Evolutionary conservation across 2,329 filamentous ascomycete genomes (phyloP).

Genomic region (Fusarium sp.): DNA sequence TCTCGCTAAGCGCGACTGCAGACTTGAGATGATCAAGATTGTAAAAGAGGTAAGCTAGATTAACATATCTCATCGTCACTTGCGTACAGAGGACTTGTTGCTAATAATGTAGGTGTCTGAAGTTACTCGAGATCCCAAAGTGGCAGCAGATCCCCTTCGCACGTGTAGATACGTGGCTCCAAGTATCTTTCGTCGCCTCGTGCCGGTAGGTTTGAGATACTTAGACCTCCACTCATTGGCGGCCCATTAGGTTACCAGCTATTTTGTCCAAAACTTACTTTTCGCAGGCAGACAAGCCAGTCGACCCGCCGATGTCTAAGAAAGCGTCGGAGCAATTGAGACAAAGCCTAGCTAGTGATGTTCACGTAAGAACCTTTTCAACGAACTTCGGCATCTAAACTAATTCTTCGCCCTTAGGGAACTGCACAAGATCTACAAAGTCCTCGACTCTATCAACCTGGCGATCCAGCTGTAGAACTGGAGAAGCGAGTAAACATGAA

Average conservation of each 20-base stretch:
- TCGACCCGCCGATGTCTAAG: not conserved
- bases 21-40: conserved; percentile 33
- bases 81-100: not conserved
- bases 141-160: not conserved
- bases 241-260: no score
- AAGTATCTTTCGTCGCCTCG: not conserved
- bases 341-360: not conserved
- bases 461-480: not conserved
- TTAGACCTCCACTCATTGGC: no score
- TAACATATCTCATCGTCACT: not conserved
- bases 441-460: not conserved
- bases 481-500: conserved; percentile 6
- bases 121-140: conserved; percentile 2
- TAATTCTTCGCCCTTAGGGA: not conserved
- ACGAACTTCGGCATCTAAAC: no score
- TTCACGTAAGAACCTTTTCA: not conserved
- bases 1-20: conserved; percentile 17
- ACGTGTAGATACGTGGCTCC: conserved; percentile 2
- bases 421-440: not conserved
- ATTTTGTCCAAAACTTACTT: no score
- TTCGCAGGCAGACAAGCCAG: not conserved
- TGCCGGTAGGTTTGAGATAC: not conserved
- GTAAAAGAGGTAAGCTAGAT: conserved; percentile 14
- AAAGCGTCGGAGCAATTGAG: not conserved
- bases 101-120: not conserved